Conservation (phyloP, 805 yeast genomes). For the Suhomyces sp. region DNA sequence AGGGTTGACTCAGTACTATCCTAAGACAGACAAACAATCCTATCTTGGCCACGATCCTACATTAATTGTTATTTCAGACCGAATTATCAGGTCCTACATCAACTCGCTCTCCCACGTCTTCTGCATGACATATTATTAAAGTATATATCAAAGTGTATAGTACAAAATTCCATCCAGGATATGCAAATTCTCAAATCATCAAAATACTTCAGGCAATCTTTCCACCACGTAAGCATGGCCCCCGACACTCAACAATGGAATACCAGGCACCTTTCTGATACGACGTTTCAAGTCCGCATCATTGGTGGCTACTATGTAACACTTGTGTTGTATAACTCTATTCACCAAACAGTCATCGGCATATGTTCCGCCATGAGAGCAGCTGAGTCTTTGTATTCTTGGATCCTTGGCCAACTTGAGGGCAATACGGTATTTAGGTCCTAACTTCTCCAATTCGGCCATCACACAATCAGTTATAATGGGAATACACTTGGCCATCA, state of each 20-base stretch:
- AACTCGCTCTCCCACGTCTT: too few relatives aligned
- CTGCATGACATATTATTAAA: too few relatives aligned
- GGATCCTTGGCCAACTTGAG: conserved; percentile 91
- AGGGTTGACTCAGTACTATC: too few relatives aligned
- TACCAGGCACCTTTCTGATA: conserved; percentile 94
- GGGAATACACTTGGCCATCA: conserved; percentile 94
- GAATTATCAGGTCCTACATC: too few relatives aligned
- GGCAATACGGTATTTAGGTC: conserved; percentile 93
- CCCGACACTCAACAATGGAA: conserved; percentile 96
- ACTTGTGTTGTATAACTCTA: conserved; percentile 92
- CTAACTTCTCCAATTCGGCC: conserved; percentile 96
- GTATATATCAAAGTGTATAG: too few relatives aligned
- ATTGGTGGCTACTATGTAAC: conserved; percentile 95
- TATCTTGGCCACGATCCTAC: too few relatives aligned
- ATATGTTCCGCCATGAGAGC: conserved; percentile 93
- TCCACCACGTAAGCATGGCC: conserved; percentile 90
- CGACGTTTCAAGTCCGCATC: conserved; percentile 96
- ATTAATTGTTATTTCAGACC: too few relatives aligned
- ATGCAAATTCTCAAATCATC: conserved; percentile 5
- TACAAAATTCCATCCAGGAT: conserved; percentile 6
- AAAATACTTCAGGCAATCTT: conserved; percentile 92
- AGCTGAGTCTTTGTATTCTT: conserved; percentile 78
- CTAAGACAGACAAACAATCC: too few relatives aligned
- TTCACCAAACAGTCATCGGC: conserved; percentile 97
- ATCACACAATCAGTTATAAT: conserved; percentile 95